Evolutionary conservation across 148 eudicot species (phyloP), one percentile per base, ranked within the genome.

Genomic region (Rhododendron kiyosumense): DNA sequence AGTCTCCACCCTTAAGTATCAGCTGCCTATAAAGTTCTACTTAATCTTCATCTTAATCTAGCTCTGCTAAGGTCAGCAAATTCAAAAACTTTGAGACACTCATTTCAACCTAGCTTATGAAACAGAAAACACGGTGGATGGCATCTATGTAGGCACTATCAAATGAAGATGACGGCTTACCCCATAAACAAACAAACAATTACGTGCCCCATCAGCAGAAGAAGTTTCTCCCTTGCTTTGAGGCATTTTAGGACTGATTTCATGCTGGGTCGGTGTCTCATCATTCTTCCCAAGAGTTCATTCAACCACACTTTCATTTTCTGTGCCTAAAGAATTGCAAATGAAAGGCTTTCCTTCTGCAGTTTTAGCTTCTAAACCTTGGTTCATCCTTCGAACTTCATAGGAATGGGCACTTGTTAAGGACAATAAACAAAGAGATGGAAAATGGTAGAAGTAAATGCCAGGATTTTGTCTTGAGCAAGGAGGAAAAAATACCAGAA

Each of bases 171-270:
- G 51, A 71, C 71, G 18, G 38, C 95, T 94, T 93, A 96, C 99
- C 93, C 99, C 99, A 89, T 94, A 94, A 65, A 94, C n/a, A n/a
- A n/a, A n/a, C 88, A 89, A 93, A 96, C 80, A 96, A 86, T 36
- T 89, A 88, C 87, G 1, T 32, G 34, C 34, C 34, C 1, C 94
- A 86, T 87, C 88, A 83, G 89, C 81, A 78, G 28, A 71, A 73
- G 82, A 86, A 46, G 41, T 26, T 73, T 84, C 90, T 81, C 76
- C 89, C 79, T 32, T 57, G 79, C 85, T 83, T 85, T 85, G 88
- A 85, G 88, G 52, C 59, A 32, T 82, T 86, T 86, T 84, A 84
- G 84, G 82, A 61, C 59, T 78, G 43, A 81, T 11, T 82, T 88
- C 88, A 83, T 80, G 83, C 8, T 88, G 65, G 76, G 87, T 87